Percentiles rank a stretch among this genome's conserved stretches.
Evolutionary conservation across 192 early-diverging fungal genomes (phyloP).

Genomic region (Backusella parvicylindrica): DNA sequence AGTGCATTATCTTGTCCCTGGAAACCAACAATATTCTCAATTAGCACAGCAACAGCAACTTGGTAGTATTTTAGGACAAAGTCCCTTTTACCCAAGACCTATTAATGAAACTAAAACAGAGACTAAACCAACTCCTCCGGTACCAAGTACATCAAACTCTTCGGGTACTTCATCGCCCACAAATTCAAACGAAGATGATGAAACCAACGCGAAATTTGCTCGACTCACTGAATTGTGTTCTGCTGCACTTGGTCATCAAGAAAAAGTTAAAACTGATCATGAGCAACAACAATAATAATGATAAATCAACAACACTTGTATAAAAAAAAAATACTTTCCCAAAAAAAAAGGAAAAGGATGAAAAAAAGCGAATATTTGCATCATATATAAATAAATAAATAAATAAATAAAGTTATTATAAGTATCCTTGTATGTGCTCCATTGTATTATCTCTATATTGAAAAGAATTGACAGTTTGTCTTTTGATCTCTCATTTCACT

Average conservation of each 20-base stretch:
- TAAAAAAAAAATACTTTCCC: neutral
- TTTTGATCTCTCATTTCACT: too few relatives aligned
- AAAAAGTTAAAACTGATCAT: neutral
- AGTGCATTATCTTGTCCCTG: neutral
- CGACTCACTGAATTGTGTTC: slow-evolving; percentile 20
- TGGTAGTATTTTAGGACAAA: neutral
- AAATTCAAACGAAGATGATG: slow-evolving; percentile 14
- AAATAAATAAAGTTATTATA: neutral
- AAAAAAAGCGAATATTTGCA: neutral
- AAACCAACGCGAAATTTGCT: slow-evolving; percentile 7
- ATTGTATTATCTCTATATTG: too few relatives aligned
- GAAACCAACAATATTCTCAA: neutral
- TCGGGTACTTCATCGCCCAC: slow-evolving; percentile 23
- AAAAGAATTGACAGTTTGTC: too few relatives aligned
- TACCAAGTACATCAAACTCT: slow-evolving; percentile 30
- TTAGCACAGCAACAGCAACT: neutral
- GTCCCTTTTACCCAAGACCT: neutral
- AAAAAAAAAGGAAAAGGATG: neutral
- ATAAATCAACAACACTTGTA: neutral
- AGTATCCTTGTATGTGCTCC: neutral
- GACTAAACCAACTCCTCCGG: slow-evolving; percentile 18
- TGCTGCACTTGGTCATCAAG: slow-evolving; percentile 18
- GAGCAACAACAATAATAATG: neutral
- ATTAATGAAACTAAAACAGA: neutral
- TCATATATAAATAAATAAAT: neutral